Conservation (phyloP, 257 asterid genomes). For the Solanum etuberosum region DNA sequence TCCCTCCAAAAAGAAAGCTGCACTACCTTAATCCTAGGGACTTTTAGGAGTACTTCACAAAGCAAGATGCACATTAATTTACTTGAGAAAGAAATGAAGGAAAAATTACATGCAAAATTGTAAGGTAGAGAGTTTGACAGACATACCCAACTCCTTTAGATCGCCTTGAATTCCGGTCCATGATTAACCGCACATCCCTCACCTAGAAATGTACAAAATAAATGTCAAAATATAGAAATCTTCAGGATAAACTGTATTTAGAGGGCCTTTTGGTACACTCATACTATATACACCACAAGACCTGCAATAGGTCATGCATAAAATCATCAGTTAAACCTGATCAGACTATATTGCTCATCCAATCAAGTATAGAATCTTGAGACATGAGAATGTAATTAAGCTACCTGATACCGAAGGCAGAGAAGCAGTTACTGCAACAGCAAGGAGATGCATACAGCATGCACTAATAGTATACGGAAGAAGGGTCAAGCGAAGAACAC, state of each 20-base stretch:
- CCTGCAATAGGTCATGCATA: slow-evolving; percentile 12
- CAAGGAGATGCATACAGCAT: slow-evolving; percentile 6
- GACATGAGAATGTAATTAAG: neutral
- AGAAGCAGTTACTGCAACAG: slow-evolving; percentile 10
- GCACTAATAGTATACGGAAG: slow-evolving; percentile 5
- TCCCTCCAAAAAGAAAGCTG: neutral
- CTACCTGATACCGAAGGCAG: slow-evolving; percentile 9
- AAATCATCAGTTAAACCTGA: slow-evolving; percentile 3
- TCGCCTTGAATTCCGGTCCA: slow-evolving; percentile 96
- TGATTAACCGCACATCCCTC: slow-evolving; percentile 89
- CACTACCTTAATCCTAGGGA: neutral
- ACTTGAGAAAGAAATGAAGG: neutral
- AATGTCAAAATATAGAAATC: neutral
- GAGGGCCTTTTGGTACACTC: slow-evolving; percentile 6
- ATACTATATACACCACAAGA: slow-evolving; percentile 2
- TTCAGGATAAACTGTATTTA: neutral
- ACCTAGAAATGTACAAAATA: slow-evolving; percentile 35
- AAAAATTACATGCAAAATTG: neutral
- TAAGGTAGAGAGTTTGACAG: neutral
- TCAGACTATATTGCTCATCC: neutral
- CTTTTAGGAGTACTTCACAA: neutral
- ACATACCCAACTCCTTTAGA: slow-evolving; percentile 99
- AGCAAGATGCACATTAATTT: neutral
- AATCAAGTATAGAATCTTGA: slow-evolving; percentile 4
- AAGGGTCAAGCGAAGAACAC: slow-evolving; percentile 3